phyloP scores from a whole-genome alignment of 768 basidiomycete species.

The Tricholoma flavovirens region DNA sequence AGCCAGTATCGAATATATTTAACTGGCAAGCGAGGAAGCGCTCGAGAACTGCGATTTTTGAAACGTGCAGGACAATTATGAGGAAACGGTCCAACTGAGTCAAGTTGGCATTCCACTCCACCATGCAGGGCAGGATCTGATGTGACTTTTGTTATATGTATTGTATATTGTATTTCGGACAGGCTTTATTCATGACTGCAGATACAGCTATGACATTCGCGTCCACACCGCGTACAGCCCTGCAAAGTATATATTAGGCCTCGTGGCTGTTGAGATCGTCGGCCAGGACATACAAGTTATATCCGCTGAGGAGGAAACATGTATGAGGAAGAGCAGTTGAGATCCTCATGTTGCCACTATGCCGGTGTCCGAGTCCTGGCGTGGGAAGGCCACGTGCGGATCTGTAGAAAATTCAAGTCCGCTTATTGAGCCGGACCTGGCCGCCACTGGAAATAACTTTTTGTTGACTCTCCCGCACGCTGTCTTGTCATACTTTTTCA shows the following conservation, averaged over 20 bases:
- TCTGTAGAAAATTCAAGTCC: slow-evolving; percentile 5
- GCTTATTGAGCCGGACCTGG: neutral
- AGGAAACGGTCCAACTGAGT: neutral
- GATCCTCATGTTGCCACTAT: neutral
- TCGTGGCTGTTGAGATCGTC: too few relatives aligned
- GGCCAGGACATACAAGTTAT: too few relatives aligned
- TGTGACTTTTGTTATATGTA: too few relatives aligned
- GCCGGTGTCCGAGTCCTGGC: slow-evolving; percentile 5
- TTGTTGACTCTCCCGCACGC: slow-evolving; percentile 2
- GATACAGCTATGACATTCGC: too few relatives aligned
- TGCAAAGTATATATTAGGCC: too few relatives aligned
- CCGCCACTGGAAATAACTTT: neutral
- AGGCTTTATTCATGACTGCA: too few relatives aligned
- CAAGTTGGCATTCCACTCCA: too few relatives aligned
- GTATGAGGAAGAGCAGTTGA: neutral
- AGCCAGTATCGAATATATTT: neutral
- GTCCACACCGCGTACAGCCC: too few relatives aligned
- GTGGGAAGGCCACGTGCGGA: neutral
- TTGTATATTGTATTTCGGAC: too few relatives aligned
- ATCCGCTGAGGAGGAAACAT: too few relatives aligned
- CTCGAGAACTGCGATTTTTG: neutral
- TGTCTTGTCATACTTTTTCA: slow-evolving; percentile 7
- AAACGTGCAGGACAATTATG: neutral
- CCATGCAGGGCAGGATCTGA: too few relatives aligned
- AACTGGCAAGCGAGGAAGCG: neutral